phyloP scores from a whole-genome alignment of 305 asterid genomes.

The Fraxinus xanthoxyloides region DNA sequence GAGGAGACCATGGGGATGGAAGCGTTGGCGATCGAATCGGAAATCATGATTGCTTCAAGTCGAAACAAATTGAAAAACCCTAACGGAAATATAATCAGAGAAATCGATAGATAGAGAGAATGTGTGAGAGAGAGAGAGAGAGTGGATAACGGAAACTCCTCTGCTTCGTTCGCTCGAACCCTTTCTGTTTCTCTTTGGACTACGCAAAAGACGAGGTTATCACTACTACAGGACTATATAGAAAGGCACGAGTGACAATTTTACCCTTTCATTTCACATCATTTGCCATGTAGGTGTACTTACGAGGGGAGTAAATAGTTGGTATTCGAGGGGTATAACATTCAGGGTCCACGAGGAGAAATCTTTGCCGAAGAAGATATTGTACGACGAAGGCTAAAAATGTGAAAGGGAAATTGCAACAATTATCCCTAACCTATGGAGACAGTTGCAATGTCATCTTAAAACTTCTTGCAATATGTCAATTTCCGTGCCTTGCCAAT shows the following conservation, averaged over 20 bases:
- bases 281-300: neutral
- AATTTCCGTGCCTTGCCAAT: neutral
- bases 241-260: neutral
- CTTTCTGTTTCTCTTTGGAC: conserved; percentile 8
- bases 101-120: neutral
- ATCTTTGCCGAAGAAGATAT: neutral
- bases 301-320: neutral
- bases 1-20: conserved; percentile 37
- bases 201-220: conserved; percentile 17
- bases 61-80: conserved; percentile 17
- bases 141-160: conserved; percentile 38
- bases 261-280: conserved; percentile 19
- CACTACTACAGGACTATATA: conserved; percentile 12
- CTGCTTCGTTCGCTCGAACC: conserved; percentile 27
- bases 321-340: neutral
- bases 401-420: neutral
- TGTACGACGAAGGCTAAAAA: neutral
- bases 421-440: neutral
- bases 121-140: neutral
- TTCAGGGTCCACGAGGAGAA: neutral
- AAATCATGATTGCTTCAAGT: conserved; percentile 42
- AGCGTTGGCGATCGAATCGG: conserved; percentile 43
- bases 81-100: conserved; percentile 11
- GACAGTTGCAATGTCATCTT: neutral
- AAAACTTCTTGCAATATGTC: neutral